Evolutionary conservation across 1,284 basidiomycete species (phyloP).

Genomic region (Papiliotrema laurentii): DNA sequence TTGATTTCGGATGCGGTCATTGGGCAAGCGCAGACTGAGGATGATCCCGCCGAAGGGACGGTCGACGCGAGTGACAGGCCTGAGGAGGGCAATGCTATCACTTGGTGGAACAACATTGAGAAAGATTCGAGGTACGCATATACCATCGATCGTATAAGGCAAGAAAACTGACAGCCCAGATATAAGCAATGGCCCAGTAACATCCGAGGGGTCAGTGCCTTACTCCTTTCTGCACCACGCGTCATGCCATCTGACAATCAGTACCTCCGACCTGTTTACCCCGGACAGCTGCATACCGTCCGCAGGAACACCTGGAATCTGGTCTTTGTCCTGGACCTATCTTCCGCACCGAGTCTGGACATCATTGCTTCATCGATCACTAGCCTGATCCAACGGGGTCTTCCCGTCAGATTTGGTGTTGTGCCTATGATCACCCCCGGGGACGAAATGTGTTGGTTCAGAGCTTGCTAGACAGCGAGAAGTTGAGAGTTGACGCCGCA

Average conservation of each 20-base stretch:
- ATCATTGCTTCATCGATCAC: conserved; percentile 62
- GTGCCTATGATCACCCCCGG: conserved; percentile 58
- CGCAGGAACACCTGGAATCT: conserved; percentile 75
- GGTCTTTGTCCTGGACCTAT: conserved; percentile 72
- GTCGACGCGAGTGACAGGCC: conserved; percentile 82
- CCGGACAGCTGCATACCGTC: conserved; percentile 69
- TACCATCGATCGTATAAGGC: neutral
- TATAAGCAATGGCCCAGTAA: conserved; percentile 29
- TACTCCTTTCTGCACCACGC: neutral
- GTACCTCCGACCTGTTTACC: conserved; percentile 44
- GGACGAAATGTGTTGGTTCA: conserved; percentile 39
- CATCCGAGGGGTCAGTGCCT: conserved; percentile 24
- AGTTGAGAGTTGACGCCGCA: conserved; percentile 29
- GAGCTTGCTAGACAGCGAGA: neutral
- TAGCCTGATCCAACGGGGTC: conserved; percentile 63
- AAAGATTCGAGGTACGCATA: conserved; percentile 61
- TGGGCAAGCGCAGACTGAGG: conserved; percentile 52
- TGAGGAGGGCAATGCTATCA: conserved; percentile 68
- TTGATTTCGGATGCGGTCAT: conserved; percentile 64
- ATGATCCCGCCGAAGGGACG: conserved; percentile 63
- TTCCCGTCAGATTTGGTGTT: conserved; percentile 77
- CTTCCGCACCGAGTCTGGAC: conserved; percentile 57
- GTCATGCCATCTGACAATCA: conserved; percentile 8
- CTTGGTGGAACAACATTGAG: conserved; percentile 88
- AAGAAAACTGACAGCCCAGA: conserved; percentile 17